Percentiles rank a stretch among this genome's conserved stretches.
phyloP scores from a whole-genome alignment of 2,329 filamentous ascomycete genomes.

The Aureobasidium mangrovei region DNA sequence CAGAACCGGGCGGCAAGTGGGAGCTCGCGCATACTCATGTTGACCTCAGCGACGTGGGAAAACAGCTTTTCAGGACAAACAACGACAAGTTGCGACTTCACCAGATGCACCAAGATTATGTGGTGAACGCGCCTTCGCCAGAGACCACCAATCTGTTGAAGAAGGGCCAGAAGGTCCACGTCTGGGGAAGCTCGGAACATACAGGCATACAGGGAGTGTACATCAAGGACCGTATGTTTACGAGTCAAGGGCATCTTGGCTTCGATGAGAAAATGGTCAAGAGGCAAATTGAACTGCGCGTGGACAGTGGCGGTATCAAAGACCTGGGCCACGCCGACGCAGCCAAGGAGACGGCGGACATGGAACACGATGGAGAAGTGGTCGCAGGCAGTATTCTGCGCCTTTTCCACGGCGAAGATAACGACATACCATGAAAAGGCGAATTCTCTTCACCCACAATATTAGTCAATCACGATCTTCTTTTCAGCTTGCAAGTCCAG shows the following conservation, averaged over 20 bases:
- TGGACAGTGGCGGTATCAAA: slow-evolving; percentile 35
- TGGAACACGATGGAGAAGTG: slow-evolving; percentile 33
- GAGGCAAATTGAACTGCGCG: slow-evolving; percentile 36
- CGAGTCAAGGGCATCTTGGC: slow-evolving; percentile 39
- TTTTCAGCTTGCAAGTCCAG: too few species aligned
- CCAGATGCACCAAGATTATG: slow-evolving; percentile 42
- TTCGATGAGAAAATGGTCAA: slow-evolving; percentile 40
- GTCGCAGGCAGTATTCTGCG: slow-evolving; percentile 33
- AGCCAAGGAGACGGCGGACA: slow-evolving; percentile 30
- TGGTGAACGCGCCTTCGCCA: slow-evolving; percentile 28
- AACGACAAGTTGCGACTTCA: slow-evolving; percentile 33
- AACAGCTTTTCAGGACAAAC: slow-evolving; percentile 32
- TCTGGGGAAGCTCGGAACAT: slow-evolving; percentile 40
- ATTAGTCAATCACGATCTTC: background rate
- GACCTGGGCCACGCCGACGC: slow-evolving; percentile 30
- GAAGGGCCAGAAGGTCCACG: slow-evolving; percentile 36
- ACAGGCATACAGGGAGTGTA: slow-evolving; percentile 40
- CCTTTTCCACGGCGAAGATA: slow-evolving; percentile 44
- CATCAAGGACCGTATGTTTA: slow-evolving; percentile 37
- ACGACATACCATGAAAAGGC: slow-evolving; percentile 25
- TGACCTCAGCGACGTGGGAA: slow-evolving; percentile 32
- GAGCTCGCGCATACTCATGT: slow-evolving; percentile 38
- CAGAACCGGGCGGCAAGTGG: slow-evolving; percentile 35
- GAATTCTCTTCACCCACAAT: background rate
- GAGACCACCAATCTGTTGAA: slow-evolving; percentile 29